Evolutionary conservation across 1,284 basidiomycete genomes (phyloP), one percentile per base, ranked within the genome.

Genomic region (Leccinum griseonigrum): DNA sequence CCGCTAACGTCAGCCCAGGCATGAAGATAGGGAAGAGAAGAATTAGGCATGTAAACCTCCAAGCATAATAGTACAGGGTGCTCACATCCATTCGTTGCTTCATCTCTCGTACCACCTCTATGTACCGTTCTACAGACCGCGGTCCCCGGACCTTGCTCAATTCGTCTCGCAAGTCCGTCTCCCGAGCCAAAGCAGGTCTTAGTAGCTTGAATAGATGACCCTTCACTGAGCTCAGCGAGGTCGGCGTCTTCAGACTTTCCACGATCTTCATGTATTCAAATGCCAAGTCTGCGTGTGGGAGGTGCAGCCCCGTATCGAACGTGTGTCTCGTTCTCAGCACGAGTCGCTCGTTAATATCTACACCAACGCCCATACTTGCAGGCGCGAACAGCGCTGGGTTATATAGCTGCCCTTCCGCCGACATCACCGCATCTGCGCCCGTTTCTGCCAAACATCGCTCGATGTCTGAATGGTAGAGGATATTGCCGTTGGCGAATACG

Each of bases 401-500:
- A 75, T 97, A 97, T 1, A 99, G 79, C 68, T 97, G 92, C 0
- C 94, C 97, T 76, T 99, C 97, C 0, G 97, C 97, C 58, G 87
- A 90, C 96, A 98, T 98, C 65, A 98, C 87, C 0, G 89, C 97
- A 69, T 98, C 94, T 3, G 87, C 91, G 2, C 94, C 91, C 0
- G 97, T 99, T 38, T 84, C 82, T 14, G 83, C 81, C 28, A 99
- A 76, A 72, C 95, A 97, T 6, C 81, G 79, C 51, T 84, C 81
- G 57, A 96, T 86, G 74, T 99, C 95, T 28, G 87, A 83, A 54
- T 90, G 83, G 74, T 85, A 95, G 10, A 98, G 84, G 56, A 98
- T 86, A 74, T 98, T 98, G n/a, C 97, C 97, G 74, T 99, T 99
- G 0, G 97, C 96, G 71, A 99, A 93, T 2, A 98, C 95, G 0